Evolutionary conservation across 1,284 basidiomycete species (phyloP).

Genomic region (Tilletia walkeri): DNA sequence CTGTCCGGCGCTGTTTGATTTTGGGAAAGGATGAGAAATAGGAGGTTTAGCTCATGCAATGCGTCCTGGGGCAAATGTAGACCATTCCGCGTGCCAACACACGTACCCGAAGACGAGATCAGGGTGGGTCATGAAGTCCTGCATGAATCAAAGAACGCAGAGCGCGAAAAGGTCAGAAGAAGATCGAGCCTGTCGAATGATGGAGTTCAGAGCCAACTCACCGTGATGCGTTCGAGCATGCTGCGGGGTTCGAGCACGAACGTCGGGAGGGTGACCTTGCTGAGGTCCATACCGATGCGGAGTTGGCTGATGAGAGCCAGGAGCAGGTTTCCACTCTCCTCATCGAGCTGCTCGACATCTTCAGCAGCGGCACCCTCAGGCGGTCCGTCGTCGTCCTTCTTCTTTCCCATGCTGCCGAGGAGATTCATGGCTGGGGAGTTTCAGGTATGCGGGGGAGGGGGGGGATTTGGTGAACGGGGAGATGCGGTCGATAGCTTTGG

Average conservation of each 20-base stretch:
- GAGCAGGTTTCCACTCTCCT: slow-evolving; percentile 57
- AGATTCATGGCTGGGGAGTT: not conserved
- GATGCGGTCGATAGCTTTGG: too few relatives aligned
- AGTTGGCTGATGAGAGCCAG: slow-evolving; percentile 74
- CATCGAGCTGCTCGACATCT: slow-evolving; percentile 57
- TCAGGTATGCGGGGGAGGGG: too few relatives aligned
- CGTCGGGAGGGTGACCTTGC: slow-evolving; percentile 70
- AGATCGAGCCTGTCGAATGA: not conserved
- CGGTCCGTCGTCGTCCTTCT: slow-evolving; percentile 41
- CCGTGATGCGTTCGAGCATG: slow-evolving; percentile 57
- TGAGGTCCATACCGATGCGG: slow-evolving; percentile 88
- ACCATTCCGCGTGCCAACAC: not conserved
- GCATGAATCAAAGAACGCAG: slow-evolving; percentile 3
- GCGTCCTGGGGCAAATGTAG: not conserved
- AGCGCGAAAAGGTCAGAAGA: not conserved
- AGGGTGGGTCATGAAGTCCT: slow-evolving; percentile 96
- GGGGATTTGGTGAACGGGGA: too few relatives aligned
- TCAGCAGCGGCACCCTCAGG: slow-evolving; percentile 53
- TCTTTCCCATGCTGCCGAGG: slow-evolving; percentile 37
- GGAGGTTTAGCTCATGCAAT: not conserved
- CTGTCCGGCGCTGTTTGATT: slow-evolving; percentile 64
- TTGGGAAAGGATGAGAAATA: not conserved
- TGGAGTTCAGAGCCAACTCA: slow-evolving; percentile 53
- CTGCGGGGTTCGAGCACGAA: slow-evolving; percentile 54
- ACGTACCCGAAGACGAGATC: slow-evolving; percentile 92